Conservation (phyloP, 2,329 filamentous ascomycete genomes). For the Chaetomium sp. region DNA sequence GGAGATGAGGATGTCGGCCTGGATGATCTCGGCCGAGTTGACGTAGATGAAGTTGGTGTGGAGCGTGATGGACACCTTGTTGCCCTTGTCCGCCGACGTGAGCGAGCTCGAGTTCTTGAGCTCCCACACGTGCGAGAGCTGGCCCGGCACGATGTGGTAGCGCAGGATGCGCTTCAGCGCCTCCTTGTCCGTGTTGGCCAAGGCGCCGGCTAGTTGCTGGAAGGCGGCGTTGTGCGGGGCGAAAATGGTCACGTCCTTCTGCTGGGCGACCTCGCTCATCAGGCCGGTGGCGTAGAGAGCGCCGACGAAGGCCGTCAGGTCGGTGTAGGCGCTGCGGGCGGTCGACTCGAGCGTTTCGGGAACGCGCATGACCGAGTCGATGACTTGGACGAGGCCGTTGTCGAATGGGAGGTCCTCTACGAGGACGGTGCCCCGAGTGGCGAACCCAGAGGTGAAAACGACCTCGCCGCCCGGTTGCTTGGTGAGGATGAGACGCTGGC, state of each 20-base stretch:
- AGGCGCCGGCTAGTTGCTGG: slow-evolving; percentile 49
- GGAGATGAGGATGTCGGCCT: slow-evolving; percentile 55
- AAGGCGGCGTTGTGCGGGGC: slow-evolving; percentile 57
- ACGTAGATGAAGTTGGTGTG: slow-evolving; percentile 47
- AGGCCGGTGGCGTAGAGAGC: slow-evolving; percentile 45
- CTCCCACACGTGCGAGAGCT: slow-evolving; percentile 54
- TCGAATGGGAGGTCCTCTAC: slow-evolving; percentile 50
- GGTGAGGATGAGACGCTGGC: slow-evolving; percentile 52
- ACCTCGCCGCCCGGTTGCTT: slow-evolving; percentile 48
- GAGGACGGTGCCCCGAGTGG: slow-evolving; percentile 48
- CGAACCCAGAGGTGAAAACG: slow-evolving; percentile 46
- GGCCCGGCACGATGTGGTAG: slow-evolving; percentile 59
- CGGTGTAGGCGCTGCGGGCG: slow-evolving; percentile 40
- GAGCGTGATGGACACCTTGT: slow-evolving; percentile 52
- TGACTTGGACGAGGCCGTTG: slow-evolving; percentile 54
- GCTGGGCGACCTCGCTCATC: slow-evolving; percentile 45
- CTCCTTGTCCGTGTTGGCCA: slow-evolving; percentile 45
- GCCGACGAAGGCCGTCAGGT: slow-evolving; percentile 47
- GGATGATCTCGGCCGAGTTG: slow-evolving; percentile 55
- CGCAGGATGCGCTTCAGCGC: slow-evolving; percentile 50
- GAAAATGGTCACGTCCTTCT: slow-evolving; percentile 56
- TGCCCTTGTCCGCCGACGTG: slow-evolving; percentile 38
- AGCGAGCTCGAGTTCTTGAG: slow-evolving; percentile 51
- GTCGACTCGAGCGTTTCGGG: slow-evolving; percentile 46
- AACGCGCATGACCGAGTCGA: slow-evolving; percentile 55